Evolutionary conservation across 441 rosid species (phyloP), one percentile per base, ranked within the genome.

Genomic region (Metrosideros polymorpha): DNA sequence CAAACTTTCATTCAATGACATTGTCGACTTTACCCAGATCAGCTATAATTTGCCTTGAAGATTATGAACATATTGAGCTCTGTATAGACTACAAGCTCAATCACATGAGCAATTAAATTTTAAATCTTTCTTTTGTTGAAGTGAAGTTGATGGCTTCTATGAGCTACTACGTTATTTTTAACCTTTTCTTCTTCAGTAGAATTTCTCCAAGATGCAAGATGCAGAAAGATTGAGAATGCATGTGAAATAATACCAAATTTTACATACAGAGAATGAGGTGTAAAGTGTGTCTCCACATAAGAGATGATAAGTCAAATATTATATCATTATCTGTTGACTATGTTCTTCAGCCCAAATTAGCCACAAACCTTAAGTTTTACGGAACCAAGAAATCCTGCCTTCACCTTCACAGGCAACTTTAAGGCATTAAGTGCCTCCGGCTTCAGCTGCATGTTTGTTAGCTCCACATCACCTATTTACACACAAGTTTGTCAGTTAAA

Each of bases 301-400:
- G 18, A 75, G 82, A 75, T 2, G 9, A 42, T 24, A 42, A 3
- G 10, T 75, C 82, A 66, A 45, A 66, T 66, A 66, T 27, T 75
- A 13, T 39, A 71, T 22, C 49, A 42, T 75, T 75, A 75, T 75
- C 82, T 2, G 49, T 42, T 75, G 29, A 42, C 18, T 75, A 75
- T 42, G 82, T 39, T 75, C 24, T 18, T 25, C 24, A 39, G 49
- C 49, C 49, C 45, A 75, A 75, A 75, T 42, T 42, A 75, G 22
- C 91, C 89, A 90, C 95, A 87, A 85, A 95, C 98, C 98, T 95
- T 94, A 85, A 98, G 98, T 91, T 93, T 98, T 82, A 98, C 99
- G 6, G 99, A 96, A 88, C 99, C 99, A 90, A 98, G 99, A 91
- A 98, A 98, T 84, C 99, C 99, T 55, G 98, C 99, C 92, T 98